Evolutionary conservation across 1,284 basidiomycete species (phyloP).

Genomic region (Cutaneotrichosporon spelunceum): DNA sequence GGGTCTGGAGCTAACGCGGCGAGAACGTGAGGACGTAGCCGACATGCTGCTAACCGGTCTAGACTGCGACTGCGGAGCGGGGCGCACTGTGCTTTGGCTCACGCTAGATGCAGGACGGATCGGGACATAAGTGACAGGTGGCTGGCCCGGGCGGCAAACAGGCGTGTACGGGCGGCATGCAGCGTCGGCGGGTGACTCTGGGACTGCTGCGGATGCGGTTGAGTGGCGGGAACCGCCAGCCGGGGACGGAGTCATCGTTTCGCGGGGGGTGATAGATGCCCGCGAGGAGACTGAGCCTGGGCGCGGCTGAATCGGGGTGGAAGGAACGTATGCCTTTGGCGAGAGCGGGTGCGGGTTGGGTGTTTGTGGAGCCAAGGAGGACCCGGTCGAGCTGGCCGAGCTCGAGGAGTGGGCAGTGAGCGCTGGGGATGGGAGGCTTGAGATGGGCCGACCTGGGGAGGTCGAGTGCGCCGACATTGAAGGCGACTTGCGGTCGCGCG

Average conservation of each 20-base stretch:
- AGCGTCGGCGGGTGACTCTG: constrained; percentile 1
- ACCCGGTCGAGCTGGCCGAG: not conserved
- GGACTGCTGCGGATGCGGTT: not conserved
- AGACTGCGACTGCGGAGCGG: not conserved
- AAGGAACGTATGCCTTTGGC: not conserved
- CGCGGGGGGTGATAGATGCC: not conserved
- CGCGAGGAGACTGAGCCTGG: not conserved
- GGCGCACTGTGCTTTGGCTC: constrained; percentile 2
- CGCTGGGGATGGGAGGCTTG: constrained; percentile 1
- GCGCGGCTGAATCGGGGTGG: not conserved
- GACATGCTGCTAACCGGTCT: constrained; percentile 9
- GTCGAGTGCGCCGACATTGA: not conserved
- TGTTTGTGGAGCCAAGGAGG: not conserved
- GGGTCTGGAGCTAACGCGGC: constrained; percentile 15
- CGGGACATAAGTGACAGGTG: not conserved
- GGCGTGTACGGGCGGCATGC: constrained; percentile 3
- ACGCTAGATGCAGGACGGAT: constrained; percentile 11
- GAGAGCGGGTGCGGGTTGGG: not conserved
- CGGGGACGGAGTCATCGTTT: not conserved
- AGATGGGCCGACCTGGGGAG: not conserved
- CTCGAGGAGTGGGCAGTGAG: not conserved
- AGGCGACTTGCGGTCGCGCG: not conserved
- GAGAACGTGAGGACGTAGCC: constrained; percentile 2
- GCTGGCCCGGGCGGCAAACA: not conserved
- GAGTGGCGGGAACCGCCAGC: not conserved